Percentiles rank a stretch among this genome's conserved stretches.
phyloP scores from a whole-genome alignment of 306 rosid species.

The Abrus precatorius region DNA sequence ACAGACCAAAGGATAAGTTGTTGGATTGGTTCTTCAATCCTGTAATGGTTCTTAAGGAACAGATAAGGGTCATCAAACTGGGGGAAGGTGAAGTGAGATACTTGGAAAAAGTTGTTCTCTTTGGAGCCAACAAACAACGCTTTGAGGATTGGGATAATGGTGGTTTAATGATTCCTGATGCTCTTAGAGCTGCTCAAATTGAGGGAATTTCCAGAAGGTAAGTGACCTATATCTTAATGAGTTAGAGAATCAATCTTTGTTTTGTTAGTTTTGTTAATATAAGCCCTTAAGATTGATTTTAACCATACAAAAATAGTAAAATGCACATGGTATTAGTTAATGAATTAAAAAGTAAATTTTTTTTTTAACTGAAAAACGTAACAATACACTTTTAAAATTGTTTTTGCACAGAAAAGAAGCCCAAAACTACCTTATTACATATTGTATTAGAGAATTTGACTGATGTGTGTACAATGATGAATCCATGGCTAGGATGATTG shows the following conservation, averaged over 20 bases:
- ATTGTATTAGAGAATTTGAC: slow-evolving; percentile 7
- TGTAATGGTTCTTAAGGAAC: slow-evolving; percentile 83
- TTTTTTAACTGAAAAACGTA: too few species aligned
- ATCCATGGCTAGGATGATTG: slow-evolving; percentile 72
- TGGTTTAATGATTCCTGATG: slow-evolving; percentile 56
- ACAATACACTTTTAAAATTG: too few species aligned
- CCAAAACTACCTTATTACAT: neutral
- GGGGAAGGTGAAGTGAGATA: slow-evolving; percentile 69
- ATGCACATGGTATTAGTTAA: too few species aligned
- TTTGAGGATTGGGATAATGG: slow-evolving; percentile 73
- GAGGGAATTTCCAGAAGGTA: slow-evolving; percentile 88
- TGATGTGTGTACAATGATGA: slow-evolving; percentile 38
- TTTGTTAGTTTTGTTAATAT: too few species aligned
- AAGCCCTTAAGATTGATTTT: too few species aligned
- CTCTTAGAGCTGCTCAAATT: slow-evolving; percentile 83
- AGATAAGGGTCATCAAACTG: slow-evolving; percentile 69
- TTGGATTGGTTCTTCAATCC: slow-evolving; percentile 94
- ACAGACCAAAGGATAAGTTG: slow-evolving; percentile 82
- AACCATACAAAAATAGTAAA: too few species aligned
- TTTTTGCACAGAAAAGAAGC: too few species aligned
- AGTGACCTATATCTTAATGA: neutral
- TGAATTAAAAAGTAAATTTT: too few species aligned
- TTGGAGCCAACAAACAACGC: slow-evolving; percentile 64
- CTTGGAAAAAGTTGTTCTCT: slow-evolving; percentile 80
- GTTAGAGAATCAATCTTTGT: slow-evolving; percentile 5